Evolutionary conservation across 1,284 basidiomycete genomes (phyloP).

Genomic region (Rhodotorula sp.): DNA sequence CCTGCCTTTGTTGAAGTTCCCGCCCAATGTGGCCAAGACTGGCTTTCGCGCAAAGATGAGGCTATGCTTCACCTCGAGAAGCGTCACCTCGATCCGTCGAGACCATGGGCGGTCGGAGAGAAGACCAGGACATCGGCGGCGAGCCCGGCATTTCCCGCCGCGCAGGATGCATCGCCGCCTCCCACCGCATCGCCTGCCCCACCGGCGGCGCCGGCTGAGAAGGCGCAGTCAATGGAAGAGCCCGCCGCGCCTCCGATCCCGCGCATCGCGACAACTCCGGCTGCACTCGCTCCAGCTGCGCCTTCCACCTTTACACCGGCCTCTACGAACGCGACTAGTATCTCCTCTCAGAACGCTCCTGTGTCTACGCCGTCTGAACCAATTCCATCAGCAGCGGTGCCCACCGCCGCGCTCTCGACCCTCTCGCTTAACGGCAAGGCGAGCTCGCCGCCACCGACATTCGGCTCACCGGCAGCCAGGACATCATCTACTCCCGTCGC

Average conservation of each 20-base stretch:
- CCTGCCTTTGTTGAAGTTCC: conserved; percentile 40
- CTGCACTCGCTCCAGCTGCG: not conserved
- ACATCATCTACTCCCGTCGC: conserved; percentile 5
- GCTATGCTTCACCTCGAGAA: conserved; percentile 44
- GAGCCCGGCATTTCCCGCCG: not conserved
- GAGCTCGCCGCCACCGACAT: conserved; percentile 8
- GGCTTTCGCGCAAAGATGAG: conserved; percentile 46
- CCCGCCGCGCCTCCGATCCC: not conserved
- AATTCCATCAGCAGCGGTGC: not conserved
- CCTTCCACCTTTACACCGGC: not conserved
- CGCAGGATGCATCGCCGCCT: not conserved
- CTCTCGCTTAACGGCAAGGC: conserved; percentile 7
- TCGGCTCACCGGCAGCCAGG: not conserved
- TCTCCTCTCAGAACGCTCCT: not conserved
- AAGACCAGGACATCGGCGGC: not conserved
- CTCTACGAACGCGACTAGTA: not conserved
- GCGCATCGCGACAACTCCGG: not conserved
- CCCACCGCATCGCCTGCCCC: not conserved
- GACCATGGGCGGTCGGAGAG: conserved; percentile 7
- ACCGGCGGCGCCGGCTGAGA: not conserved
- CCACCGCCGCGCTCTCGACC: not conserved
- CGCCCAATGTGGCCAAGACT: conserved; percentile 48
- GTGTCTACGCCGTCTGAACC: not conserved
- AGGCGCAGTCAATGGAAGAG: not conserved
- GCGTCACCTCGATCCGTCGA: conserved; percentile 43